Evolutionary conservation across 176 grass and related monocot genomes (phyloP).

Genomic region (Stipa capillata): DNA sequence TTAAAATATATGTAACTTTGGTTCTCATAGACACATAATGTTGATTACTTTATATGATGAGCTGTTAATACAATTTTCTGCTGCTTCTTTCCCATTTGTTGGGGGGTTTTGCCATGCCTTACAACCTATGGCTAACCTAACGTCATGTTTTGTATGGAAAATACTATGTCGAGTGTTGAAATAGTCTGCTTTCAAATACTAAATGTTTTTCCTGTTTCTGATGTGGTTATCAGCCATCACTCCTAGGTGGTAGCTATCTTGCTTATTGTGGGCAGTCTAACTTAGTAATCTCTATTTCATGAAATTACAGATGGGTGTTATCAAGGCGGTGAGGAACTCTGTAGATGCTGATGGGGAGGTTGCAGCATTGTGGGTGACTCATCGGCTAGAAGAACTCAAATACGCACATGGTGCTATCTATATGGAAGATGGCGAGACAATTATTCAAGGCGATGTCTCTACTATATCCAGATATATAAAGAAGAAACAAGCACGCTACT

Average conservation of each 20-base stretch:
- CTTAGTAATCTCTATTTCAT: not conserved
- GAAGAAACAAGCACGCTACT: conserved; percentile 60
- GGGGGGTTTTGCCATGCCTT: not conserved
- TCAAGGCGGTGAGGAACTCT: conserved; percentile 82
- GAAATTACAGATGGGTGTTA: conserved; percentile 62
- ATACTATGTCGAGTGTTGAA: not conserved
- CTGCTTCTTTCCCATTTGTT: not conserved
- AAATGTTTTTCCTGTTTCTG: not conserved
- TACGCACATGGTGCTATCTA: conserved; percentile 94
- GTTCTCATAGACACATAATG: not conserved
- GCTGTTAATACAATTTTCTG: not conserved
- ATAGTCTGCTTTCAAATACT: not conserved
- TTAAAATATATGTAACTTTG: not conserved
- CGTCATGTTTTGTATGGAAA: not conserved
- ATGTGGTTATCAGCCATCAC: no score
- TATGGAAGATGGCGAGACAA: conserved; percentile 81
- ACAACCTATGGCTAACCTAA: not conserved
- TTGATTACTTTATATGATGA: not conserved
- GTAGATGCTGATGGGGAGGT: conserved; percentile 55
- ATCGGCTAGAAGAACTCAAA: conserved; percentile 90
- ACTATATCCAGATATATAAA: conserved; percentile 67
- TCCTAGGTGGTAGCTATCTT: not conserved
- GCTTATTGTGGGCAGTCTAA: not conserved
- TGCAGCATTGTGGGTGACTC: conserved; percentile 90
- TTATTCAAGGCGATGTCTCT: conserved; percentile 56